phyloP scores from a whole-genome alignment of 139 green algal genomes.

The Auxenochlorella pyrenoidosa region DNA sequence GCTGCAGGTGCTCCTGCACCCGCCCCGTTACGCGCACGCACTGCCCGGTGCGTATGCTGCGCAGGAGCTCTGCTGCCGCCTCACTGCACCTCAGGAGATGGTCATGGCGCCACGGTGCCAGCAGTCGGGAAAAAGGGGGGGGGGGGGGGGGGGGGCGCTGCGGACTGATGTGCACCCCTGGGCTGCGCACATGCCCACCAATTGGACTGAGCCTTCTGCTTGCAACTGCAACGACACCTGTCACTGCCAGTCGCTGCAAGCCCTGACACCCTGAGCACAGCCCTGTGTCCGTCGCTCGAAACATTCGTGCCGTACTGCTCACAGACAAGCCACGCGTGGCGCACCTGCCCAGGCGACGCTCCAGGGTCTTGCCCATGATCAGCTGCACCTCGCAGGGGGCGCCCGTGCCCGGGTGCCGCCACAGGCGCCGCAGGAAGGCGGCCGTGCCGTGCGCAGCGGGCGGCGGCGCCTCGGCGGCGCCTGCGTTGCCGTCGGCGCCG shows the following conservation, averaged over 20 bases:
- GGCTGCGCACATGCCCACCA: too few relatives aligned
- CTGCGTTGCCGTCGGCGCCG: not conserved
- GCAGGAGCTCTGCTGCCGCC: slow-evolving; percentile 26
- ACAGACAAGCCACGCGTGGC: too few relatives aligned
- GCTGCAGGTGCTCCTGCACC: slow-evolving; percentile 35
- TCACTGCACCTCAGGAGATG: not conserved
- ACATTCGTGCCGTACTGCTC: too few relatives aligned
- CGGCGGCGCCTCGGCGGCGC: not conserved
- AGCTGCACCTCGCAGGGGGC: slow-evolving; percentile 43
- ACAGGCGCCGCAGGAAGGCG: slow-evolving; percentile 35
- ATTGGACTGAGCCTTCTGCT: too few relatives aligned
- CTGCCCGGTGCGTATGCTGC: slow-evolving; percentile 17
- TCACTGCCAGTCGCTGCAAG: too few relatives aligned
- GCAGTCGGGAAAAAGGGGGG: not conserved
- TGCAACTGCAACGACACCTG: too few relatives aligned
- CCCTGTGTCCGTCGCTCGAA: too few relatives aligned
- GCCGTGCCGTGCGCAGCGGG: not conserved
- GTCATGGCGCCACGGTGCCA: not conserved
- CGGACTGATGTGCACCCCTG: too few relatives aligned
- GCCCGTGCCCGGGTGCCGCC: slow-evolving; percentile 26
- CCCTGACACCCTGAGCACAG: too few relatives aligned
- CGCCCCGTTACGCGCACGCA: slow-evolving; percentile 29
- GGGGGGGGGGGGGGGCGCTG: not conserved
- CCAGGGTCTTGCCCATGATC: slow-evolving; percentile 45
- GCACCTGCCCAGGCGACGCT: slow-evolving; percentile 16